These are phyloP conservation scores for Peterozyma toletana DNA, from an alignment of 805 yeast species.

Conservation along the genomic window DNA sequence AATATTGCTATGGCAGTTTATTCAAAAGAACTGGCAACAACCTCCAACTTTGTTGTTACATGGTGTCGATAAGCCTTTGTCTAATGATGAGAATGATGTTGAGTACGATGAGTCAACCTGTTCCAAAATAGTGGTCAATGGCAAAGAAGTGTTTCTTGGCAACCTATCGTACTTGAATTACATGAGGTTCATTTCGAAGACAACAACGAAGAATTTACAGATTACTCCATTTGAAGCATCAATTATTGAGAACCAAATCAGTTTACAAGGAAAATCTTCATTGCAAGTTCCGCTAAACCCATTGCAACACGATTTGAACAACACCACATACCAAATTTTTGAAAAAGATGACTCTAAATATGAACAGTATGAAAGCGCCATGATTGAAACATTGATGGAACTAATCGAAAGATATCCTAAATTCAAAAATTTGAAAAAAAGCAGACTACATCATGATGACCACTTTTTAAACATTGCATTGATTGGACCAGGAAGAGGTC, in stretches of 20 bases:
- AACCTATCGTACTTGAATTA: conserved; percentile 23
- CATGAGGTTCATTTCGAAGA: conserved; percentile 14
- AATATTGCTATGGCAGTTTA: conserved; percentile 32
- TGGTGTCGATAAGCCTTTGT: conserved; percentile 34
- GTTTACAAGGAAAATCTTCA: conserved; percentile 4
- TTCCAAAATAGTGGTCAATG: conserved; percentile 10
- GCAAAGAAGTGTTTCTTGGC: conserved; percentile 16
- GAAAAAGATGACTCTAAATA: conserved; percentile 70
- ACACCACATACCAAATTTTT: conserved; percentile 58
- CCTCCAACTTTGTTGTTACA: conserved; percentile 42
- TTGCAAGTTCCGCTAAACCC: conserved; percentile 66
- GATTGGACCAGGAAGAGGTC: conserved; percentile 89
- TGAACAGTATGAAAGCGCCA: conserved; percentile 58
- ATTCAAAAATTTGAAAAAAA: conserved; percentile 14
- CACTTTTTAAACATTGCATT: conserved; percentile 38
- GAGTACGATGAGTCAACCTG: not conserved
- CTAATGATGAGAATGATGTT: not conserved
- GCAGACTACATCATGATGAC: not conserved
- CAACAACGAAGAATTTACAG: conserved; percentile 16
- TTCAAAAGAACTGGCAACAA: conserved; percentile 31
- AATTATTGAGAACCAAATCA: conserved; percentile 9
- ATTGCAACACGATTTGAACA: conserved; percentile 44
- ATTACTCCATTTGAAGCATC: conserved; percentile 20
- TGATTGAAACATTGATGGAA: conserved; percentile 42
- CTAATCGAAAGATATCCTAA: conserved; percentile 14